A percentile compares a stretch with the other conserved stretches of the same genome.
Conservation (phyloP, 306 rosid genomes). For the cucumber (Cucumis sativus) region Cucumber_9930_V3 NC_026661.2:545501-546000, state of each 20-base stretch:
- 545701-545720: not conserved
- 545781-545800: not conserved
- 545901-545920: slow-evolving; percentile 54
- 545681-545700: not conserved
- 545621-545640: not conserved
- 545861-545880: slow-evolving; percentile 65
- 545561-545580: not conserved
- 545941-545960: not conserved
- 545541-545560: not conserved
- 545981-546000: not conserved
- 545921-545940: slow-evolving; percentile 27
- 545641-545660: not conserved
- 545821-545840: slow-evolving; percentile 54
- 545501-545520: too few relatives aligned
- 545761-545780: not conserved
- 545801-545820: slow-evolving; percentile 1
- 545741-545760: not conserved
- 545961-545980: not conserved
- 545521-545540: not conserved
- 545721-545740: not conserved
- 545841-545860: slow-evolving; percentile 45
- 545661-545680: not conserved
- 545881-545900: slow-evolving; percentile 80
- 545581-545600: not conserved
- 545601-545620: not conserved